Conservation (phyloP, 768 basidiomycete genomes). For the Gymnopilus dilepis region DNA sequence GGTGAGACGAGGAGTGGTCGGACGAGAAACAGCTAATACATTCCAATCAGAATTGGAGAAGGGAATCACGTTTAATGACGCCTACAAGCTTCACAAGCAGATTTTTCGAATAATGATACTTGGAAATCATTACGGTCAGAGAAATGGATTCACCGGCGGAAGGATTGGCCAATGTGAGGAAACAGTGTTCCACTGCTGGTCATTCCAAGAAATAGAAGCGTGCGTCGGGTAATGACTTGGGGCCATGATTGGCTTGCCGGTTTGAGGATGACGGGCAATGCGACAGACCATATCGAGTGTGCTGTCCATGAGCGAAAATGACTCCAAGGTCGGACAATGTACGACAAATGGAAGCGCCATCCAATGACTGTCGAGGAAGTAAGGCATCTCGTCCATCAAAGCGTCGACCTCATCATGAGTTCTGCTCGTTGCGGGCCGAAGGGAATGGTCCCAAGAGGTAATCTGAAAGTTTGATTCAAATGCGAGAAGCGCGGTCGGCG, state of each 20-base stretch:
- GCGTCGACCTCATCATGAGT: background rate
- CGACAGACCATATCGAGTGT: conserved; percentile 29
- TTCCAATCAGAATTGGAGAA: conserved; percentile 1
- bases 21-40: background rate
- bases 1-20: conserved; percentile 1
- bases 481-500: conserved; percentile 24
- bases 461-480: conserved; percentile 26
- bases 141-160: conserved; percentile 5
- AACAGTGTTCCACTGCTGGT: conserved; percentile 26
- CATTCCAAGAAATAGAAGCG: conserved; percentile 20
- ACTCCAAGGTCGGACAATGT: conserved; percentile 25
- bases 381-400: conserved; percentile 22
- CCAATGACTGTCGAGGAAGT: conserved; percentile 31
- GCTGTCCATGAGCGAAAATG: conserved; percentile 30
- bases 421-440: background rate
- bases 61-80: conserved; percentile 1
- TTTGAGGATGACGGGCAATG: conserved; percentile 13
- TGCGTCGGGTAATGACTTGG: conserved; percentile 26
- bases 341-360: conserved; percentile 30
- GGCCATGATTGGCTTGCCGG: conserved; percentile 13
- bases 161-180: conserved; percentile 22
- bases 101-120: background rate
- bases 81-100: conserved; percentile 6
- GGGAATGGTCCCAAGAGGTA: background rate
- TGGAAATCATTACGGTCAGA: background rate